Evolutionary conservation across 495 filamentous ascomycete species (phyloP).

Genomic region (Saxophila tyrrhenica): DNA sequence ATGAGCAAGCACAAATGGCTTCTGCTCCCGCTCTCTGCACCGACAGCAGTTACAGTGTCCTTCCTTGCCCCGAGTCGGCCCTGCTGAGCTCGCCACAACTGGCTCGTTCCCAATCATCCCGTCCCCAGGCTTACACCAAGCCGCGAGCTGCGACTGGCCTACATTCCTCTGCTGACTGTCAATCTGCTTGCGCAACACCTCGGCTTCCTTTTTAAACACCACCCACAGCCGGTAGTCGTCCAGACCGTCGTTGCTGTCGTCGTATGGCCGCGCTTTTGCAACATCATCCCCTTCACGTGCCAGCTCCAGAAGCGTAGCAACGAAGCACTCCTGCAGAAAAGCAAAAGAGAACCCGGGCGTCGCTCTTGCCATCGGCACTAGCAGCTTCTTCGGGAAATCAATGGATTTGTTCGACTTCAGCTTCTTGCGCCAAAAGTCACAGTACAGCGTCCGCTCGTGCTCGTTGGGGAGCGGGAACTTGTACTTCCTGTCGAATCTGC

Average conservation of each 20-base stretch:
- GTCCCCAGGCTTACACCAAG: neutral
- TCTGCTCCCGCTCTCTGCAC: neutral
- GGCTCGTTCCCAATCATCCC: neutral
- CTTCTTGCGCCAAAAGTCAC: constrained; percentile 28
- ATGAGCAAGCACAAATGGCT: neutral
- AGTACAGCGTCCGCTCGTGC: constrained; percentile 26
- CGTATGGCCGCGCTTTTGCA: neutral
- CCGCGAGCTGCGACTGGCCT: neutral
- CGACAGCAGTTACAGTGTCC: neutral
- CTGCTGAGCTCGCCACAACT: neutral
- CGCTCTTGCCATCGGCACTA: constrained; percentile 16
- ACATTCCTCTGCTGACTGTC: neutral
- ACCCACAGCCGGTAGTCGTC: constrained; percentile 28
- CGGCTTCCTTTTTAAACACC: constrained; percentile 26
- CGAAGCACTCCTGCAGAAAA: constrained; percentile 24
- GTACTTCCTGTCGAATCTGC: constrained; percentile 31
- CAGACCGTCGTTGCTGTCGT: constrained; percentile 12
- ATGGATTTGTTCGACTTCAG: constrained; percentile 10
- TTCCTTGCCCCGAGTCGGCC: neutral
- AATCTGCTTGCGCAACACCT: constrained; percentile 25
- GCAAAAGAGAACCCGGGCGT: constrained; percentile 20
- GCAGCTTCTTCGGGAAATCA: constrained; percentile 17
- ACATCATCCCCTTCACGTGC: constrained; percentile 9
- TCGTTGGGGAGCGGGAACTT: constrained; percentile 26
- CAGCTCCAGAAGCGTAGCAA: constrained; percentile 19